Base-by-base conservation (phyloP, 345 rosid genomes). In the Eucalyptus globulus region DNA sequence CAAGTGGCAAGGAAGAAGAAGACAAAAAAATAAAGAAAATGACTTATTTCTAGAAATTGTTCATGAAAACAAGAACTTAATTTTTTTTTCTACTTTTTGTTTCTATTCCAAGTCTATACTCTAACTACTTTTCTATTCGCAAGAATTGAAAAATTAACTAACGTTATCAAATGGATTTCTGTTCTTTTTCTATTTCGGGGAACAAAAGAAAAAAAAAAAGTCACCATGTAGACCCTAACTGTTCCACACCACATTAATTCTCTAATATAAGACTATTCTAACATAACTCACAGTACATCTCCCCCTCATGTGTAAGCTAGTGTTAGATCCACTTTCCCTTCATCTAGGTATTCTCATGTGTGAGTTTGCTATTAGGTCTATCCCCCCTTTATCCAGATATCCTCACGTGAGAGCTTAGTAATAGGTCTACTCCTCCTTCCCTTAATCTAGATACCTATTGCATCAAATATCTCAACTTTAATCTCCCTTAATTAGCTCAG, bases 181-280 rank as follows among this genome's bases (percentile, higher is more conserved):
- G 0, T 53, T 53, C 9, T 17, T 51, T 51, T 51, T 53, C 24
- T 53, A 53, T 53, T 17, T 3, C 4, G 0, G 2, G 0, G 9
- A 53, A 53, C 56, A 53, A 53, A 53, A 47, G 47, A 1, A 49
- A 11, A 49, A 49, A 6, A 51, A 51, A 53, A 53, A 19, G 4
- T 53, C 56, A 53, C 4, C 4, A 19, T 53, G 10, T 22, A 8
- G 1, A 19, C 2, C 56, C 24, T 53, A 56, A 56, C 1, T 22
- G 5, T 24, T 56, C 29, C 12, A 56, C 62, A 22, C 62, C 27
- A 56, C 3, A 1, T 21, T 24, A 56, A 56, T 56, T 56, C 62
- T 56, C 13, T 6, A 4, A 56, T 56, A 1, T 56, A 2, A 56
- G 29, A 56, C 12, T 56, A 9, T 24, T 56, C 29, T 22, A 56